phyloP scores from a whole-genome alignment of 805 yeast species.

The Ogataea pignaliae region DNA sequence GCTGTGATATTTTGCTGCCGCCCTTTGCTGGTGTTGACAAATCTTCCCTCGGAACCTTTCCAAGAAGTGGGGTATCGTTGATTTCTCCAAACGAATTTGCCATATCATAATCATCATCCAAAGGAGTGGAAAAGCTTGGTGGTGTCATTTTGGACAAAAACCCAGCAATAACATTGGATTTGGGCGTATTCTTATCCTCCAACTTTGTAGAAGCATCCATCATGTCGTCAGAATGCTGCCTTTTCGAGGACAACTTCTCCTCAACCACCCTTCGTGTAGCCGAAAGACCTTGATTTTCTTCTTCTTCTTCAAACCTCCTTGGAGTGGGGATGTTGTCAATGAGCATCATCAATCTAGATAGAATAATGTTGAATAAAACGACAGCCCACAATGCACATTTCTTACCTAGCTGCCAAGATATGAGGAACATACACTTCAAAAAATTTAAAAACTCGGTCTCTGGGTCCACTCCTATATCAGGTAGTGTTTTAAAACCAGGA shows the following conservation, averaged over 20 bases:
- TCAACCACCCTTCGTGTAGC: background rate
- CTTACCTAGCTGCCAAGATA: slow-evolving; percentile 17
- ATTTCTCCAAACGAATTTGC: background rate
- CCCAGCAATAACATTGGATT: slow-evolving; percentile 9
- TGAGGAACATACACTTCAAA: slow-evolving; percentile 15
- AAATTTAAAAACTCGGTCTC: slow-evolving; percentile 23
- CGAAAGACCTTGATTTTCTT: background rate
- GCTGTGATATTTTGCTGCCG: slow-evolving; percentile 9
- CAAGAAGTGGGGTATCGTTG: slow-evolving; percentile 13
- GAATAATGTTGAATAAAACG: slow-evolving; percentile 15
- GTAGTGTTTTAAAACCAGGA: slow-evolving; percentile 7
- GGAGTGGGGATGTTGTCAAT: slow-evolving; percentile 26
- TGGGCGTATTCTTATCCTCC: slow-evolving; percentile 8
- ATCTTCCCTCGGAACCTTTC: slow-evolving; percentile 1
- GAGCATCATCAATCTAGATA: slow-evolving; percentile 9
- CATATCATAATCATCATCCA: slow-evolving; percentile 4
- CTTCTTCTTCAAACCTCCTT: slow-evolving; percentile 7
- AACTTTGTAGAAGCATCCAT: background rate
- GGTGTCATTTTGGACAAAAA: slow-evolving; percentile 18
- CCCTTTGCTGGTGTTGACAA: slow-evolving; percentile 1
- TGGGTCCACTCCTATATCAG: slow-evolving; percentile 11
- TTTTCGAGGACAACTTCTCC: background rate
- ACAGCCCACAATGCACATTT: slow-evolving; percentile 23
- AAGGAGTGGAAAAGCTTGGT: slow-evolving; percentile 19
- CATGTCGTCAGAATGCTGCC: background rate